Base-by-base conservation (phyloP, 2,329 filamentous ascomycete genomes). In the Pseudocercospora crystallina region DNA sequence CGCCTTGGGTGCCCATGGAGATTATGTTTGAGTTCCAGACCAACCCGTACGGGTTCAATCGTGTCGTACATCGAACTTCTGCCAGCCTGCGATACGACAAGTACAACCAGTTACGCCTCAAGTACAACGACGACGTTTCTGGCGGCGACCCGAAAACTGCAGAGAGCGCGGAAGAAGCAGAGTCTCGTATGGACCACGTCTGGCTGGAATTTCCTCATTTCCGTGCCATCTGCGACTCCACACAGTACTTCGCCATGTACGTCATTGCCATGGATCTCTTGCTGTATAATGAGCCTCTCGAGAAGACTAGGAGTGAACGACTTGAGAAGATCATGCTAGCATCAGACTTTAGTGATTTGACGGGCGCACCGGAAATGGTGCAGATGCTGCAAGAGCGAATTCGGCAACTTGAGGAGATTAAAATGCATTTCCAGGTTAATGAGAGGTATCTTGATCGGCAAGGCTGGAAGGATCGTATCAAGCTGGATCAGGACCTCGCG, bases 281-380 rank as follows among this genome's bases (percentile, higher is more conserved):
- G 44, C 85, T 99, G 69, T 99, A 97, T 74, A 96, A 83, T 65
- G 94, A 99, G 69, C 94, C 94, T 2, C 75, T 95, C 40, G 94
- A 99, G 71, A 99, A 99, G 79, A 95, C 92, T n/a, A 84, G 95
- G 51, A 96, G 81, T 63, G 95, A 99, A 73, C 84, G 90, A 32
- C 76, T 99, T 12, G 94, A 99, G 71, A 97, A 96, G 78, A 99
- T 99, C 62, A 96, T 99, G 84, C 82, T 99, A 42, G 94, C 92
- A 1, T 97, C 94, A 0, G 94, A 99, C 71, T 99, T 99, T 67
- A 99, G 92, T 69, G 94, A 99, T 68, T 79, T 99, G 37, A 86
- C 90, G 50, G 95, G 94, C 43, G 89, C 92, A 3, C 94, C 94
- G 0, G 89, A 92, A 67, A 92, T 96, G 83, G 91, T 99, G 29